phyloP scores from a whole-genome alignment of 108 stramenopile genomes.

The Discostella pseudostelligera region DNA sequence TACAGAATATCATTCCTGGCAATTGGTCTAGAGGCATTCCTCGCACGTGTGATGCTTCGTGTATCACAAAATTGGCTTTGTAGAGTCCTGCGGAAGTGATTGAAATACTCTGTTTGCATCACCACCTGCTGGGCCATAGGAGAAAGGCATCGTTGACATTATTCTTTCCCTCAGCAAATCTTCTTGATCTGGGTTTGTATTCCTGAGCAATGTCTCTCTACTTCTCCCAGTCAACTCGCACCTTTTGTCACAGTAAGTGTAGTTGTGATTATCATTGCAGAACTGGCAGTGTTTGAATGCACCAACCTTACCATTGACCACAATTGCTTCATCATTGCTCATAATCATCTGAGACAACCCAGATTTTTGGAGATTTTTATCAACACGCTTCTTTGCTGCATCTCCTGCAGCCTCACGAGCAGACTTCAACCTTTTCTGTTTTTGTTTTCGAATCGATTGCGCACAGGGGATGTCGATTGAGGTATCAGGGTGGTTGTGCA shows the following conservation, averaged over 20 bases:
- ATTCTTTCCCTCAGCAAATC: neutral
- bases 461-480: neutral
- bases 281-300: constrained; percentile 1
- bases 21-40: neutral
- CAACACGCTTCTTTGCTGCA: neutral
- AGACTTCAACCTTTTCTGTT: neutral
- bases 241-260: neutral
- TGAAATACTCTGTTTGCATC: neutral
- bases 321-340: neutral
- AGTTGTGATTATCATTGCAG: neutral
- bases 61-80: neutral
- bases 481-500: neutral
- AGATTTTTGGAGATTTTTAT: neutral
- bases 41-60: neutral
- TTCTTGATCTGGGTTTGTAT: neutral
- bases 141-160: neutral
- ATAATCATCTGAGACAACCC: neutral
- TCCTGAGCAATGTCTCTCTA: neutral
- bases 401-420: neutral
- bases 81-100: neutral
- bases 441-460: neutral
- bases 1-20: neutral
- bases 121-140: neutral
- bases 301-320: neutral
- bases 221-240: neutral